Conservation (phyloP, 2,329 filamentous ascomycete genomes). For the Cytospora mali region DNA sequence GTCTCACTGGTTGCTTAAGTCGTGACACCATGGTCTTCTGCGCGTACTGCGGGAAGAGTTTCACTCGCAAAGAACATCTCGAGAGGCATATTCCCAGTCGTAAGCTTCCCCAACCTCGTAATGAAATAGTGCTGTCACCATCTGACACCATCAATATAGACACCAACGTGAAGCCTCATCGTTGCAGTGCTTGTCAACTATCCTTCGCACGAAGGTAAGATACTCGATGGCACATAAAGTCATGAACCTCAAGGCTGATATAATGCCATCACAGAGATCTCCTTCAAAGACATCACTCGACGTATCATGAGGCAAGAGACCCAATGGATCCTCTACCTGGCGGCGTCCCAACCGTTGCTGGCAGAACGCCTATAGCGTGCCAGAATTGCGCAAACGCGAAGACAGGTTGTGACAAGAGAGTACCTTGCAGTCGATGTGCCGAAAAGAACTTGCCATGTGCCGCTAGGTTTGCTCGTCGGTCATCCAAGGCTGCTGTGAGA, state of each 20-base stretch:
- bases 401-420: slow-evolving; percentile 53
- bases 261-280: slow-evolving; percentile 45
- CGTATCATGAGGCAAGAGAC: slow-evolving; percentile 54
- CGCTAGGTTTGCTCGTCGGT: slow-evolving; percentile 53
- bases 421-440: slow-evolving; percentile 51
- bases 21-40: slow-evolving; percentile 48
- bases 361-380: slow-evolving; percentile 51
- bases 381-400: slow-evolving; percentile 54
- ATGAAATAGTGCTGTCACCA: background rate
- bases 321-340: slow-evolving; percentile 49
- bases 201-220: slow-evolving; percentile 54
- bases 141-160: slow-evolving; percentile 41
- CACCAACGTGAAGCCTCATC: slow-evolving; percentile 58
- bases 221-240: background rate
- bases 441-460: slow-evolving; percentile 53
- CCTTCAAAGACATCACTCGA: slow-evolving; percentile 53
- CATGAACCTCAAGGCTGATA: background rate
- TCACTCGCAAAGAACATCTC: slow-evolving; percentile 59
- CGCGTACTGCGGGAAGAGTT: slow-evolving; percentile 57
- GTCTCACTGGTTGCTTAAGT: slow-evolving; percentile 25
- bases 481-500: slow-evolving; percentile 50
- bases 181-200: slow-evolving; percentile 52
- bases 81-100: slow-evolving; percentile 57
- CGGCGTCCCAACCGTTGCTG: slow-evolving; percentile 46
- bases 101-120: slow-evolving; percentile 38